These are phyloP conservation scores for Penicillium chermesinum DNA, from an alignment of 495 filamentous ascomycete genomes.

Conservation along the genomic window DNA sequence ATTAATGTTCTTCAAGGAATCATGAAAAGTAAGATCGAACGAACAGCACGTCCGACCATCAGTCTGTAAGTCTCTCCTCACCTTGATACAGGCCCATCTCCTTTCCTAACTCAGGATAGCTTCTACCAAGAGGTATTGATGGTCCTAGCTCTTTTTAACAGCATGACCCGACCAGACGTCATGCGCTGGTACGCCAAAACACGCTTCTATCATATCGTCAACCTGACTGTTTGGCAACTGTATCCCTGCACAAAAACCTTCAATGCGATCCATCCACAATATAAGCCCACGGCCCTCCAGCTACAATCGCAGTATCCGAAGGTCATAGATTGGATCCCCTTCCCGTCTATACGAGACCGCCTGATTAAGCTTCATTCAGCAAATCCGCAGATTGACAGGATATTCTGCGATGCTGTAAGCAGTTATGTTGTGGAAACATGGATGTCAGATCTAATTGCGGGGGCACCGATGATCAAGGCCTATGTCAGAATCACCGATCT, in stretches of 20 bases:
- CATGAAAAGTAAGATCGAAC: conserved; percentile 4
- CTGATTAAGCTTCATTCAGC: conserved; percentile 8
- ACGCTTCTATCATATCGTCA: conserved; percentile 13
- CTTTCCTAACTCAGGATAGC: neutral
- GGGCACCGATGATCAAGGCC: conserved; percentile 4
- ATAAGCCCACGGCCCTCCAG: conserved; percentile 4
- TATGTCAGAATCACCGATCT: conserved; percentile 8
- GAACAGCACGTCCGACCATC: neutral
- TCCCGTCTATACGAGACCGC: conserved; percentile 3
- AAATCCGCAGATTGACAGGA: conserved; percentile 8
- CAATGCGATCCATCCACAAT: conserved; percentile 8
- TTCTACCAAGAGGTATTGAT: conserved; percentile 8
- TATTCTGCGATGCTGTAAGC: conserved; percentile 9
- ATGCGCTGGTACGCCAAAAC: conserved; percentile 15
- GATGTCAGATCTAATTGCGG: conserved; percentile 7
- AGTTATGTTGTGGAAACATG: conserved; percentile 10
- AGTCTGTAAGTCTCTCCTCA: neutral
- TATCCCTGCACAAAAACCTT: conserved; percentile 5
- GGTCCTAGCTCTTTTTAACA: conserved; percentile 11
- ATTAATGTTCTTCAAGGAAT: conserved; percentile 1
- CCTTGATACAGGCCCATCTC: neutral
- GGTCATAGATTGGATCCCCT: conserved; percentile 10
- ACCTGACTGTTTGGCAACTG: conserved; percentile 14
- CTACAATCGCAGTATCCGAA: conserved; percentile 6
- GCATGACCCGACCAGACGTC: conserved; percentile 10